Base-by-base conservation (phyloP, 495 filamentous ascomycete genomes). In the Tuber indicum region DNA sequence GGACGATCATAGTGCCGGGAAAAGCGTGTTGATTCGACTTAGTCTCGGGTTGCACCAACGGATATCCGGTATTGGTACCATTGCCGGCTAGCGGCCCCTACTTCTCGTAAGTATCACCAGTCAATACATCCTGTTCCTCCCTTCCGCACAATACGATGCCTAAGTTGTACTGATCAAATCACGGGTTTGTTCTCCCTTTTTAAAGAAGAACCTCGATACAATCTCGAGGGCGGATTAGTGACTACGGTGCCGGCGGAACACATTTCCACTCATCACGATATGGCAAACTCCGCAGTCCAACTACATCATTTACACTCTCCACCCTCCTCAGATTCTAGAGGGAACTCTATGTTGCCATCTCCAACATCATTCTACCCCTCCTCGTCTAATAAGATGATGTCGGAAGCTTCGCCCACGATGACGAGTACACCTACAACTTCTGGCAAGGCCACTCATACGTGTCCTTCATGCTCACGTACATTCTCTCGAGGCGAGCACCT, bases 401-500 rank as follows among this genome's bases (percentile, higher is more conserved):
- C 49, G 41, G 58, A 32, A 21, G 36, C 75, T 44, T 73, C 81
- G 21, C 72, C 78, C 58, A 69, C 78, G 0, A 72, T 80, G 42
- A 74, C 75, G 43, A 32, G 78, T 36, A 26, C 58, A 46, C 26
- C 58, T 19, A 3, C 58, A 2, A 66, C 79, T 19, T 75, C 74
- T 16, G 44, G 72, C 74, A 83, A 83, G 74, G 75, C 79, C 12
- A 83, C 72, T 32, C 82, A 83, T 62, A 79, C 76, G 32, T 84
- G 82, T 42, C 83, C 83, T n/a, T 81, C 81, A 32, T 84, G 82
- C 69, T 75, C 77, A 23, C 80, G 82, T 10, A 69, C 82, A 14
- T 84, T 84, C 69, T 82, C 79, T n/a, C 74, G 82, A 32, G 82
- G 82, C 16, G 82, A 84, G 71, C 82, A 84, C 49, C 80, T 84